phyloP scores from a whole-genome alignment of 1,139 yeast species.

The Lodderomyces margitis region DNA sequence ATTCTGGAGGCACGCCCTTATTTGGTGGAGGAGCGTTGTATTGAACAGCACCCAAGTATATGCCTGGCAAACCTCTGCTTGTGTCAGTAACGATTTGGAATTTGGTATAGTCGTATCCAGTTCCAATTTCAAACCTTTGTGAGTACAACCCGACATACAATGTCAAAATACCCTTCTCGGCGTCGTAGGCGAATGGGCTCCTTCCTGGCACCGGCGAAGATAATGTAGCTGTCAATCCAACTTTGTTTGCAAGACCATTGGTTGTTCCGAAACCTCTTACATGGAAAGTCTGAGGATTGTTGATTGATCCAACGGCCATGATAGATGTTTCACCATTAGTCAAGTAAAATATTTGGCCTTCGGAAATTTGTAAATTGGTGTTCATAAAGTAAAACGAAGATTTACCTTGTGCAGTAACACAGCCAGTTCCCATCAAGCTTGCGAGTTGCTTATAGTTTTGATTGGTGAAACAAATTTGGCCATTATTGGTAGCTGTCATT shows the following conservation, averaged over 20 bases:
- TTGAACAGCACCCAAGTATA: slow-evolving; percentile 14
- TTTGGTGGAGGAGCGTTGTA: slow-evolving; percentile 22
- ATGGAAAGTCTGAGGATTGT: slow-evolving; percentile 20
- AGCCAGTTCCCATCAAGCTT: slow-evolving; percentile 27
- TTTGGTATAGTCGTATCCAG: slow-evolving; percentile 17
- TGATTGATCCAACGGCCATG: slow-evolving; percentile 21
- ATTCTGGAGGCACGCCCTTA: slow-evolving; percentile 14
- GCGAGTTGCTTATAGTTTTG: slow-evolving; percentile 25
- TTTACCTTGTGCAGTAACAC: slow-evolving; percentile 24
- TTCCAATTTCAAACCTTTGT: slow-evolving; percentile 25
- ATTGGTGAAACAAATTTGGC: slow-evolving; percentile 30
- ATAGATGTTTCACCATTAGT: slow-evolving; percentile 19
- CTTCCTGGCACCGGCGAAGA: neutral
- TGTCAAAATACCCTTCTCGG: slow-evolving; percentile 23
- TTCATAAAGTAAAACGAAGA: slow-evolving; percentile 23
- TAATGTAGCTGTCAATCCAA: slow-evolving; percentile 8
- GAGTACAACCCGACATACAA: slow-evolving; percentile 13
- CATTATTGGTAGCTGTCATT: slow-evolving; percentile 23
- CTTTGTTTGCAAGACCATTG: slow-evolving; percentile 4
- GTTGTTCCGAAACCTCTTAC: slow-evolving; percentile 31
- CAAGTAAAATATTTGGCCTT: slow-evolving; percentile 25
- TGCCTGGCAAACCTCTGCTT: slow-evolving; percentile 16
- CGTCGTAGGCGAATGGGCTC: slow-evolving; percentile 13
- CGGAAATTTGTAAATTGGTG: slow-evolving; percentile 17
- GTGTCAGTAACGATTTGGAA: slow-evolving; percentile 18